Conservation (phyloP, 2,329 filamentous ascomycete genomes). For the Aspergillus pseudonomiae region DNA sequence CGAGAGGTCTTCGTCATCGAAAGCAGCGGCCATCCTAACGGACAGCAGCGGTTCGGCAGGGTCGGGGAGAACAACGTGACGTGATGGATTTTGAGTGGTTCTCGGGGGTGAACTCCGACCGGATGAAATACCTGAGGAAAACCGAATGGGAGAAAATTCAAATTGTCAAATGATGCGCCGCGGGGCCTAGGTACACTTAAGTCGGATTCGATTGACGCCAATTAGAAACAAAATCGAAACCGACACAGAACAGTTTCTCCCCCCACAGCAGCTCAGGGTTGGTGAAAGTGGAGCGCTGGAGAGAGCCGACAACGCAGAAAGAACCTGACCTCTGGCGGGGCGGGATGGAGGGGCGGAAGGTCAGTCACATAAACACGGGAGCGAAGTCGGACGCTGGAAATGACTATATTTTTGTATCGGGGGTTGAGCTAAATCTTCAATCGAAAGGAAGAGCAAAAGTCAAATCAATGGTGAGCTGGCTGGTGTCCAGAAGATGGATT, state of each 20-base stretch:
- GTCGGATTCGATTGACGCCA: background rate
- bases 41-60: constrained; percentile 13
- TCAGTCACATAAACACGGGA: background rate
- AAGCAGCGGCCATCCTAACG: constrained; percentile 48
- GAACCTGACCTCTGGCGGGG: constrained; percentile 11
- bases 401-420: background rate
- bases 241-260: constrained; percentile 6
- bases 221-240: constrained; percentile 2
- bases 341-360: constrained; percentile 13
- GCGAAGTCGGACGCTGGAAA: background rate
- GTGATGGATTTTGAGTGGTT: constrained; percentile 35
- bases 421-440: no score
- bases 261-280: constrained; percentile 13
- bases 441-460: background rate
- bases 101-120: constrained; percentile 8
- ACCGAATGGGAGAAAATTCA: constrained; percentile 1
- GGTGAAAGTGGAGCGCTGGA: constrained; percentile 14
- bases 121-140: background rate
- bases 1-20: constrained; percentile 82
- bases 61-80: constrained; percentile 39
- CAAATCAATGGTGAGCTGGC: background rate
- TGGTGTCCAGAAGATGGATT: background rate
- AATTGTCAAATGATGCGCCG: constrained; percentile 1
- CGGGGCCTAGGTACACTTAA: background rate
- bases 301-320: constrained; percentile 12